A percentile compares a stretch with the other conserved stretches of the same genome.
These are phyloP conservation scores for Saxophila tyrrhenica DNA, from an alignment of 495 filamentous ascomycete species.

Conservation along the genomic window DNA sequence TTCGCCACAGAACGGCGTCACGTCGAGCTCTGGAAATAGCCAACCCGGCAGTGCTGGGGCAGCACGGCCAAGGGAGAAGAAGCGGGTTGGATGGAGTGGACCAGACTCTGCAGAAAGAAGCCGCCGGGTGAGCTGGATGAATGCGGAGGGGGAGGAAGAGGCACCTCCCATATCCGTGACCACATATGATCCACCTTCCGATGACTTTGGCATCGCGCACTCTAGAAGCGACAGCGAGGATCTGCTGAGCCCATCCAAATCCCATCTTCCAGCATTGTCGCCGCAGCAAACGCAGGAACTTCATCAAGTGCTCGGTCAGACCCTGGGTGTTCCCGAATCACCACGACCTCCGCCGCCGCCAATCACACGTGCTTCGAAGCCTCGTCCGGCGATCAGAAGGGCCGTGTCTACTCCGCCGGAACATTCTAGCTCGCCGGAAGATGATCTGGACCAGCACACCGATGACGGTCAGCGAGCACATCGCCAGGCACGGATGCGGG, in stretches of 20 bases:
- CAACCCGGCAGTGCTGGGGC: slow-evolving; percentile 12
- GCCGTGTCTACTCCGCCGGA: background rate
- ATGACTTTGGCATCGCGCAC: slow-evolving; percentile 2
- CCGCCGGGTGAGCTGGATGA: slow-evolving; percentile 6
- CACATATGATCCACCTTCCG: background rate
- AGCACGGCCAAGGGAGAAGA: slow-evolving; percentile 17
- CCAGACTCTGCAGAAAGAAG: slow-evolving; percentile 5
- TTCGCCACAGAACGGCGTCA: background rate
- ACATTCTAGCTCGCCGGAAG: background rate
- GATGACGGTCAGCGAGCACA: slow-evolving; percentile 2
- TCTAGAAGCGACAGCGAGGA: slow-evolving; percentile 12
- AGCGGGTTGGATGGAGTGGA: slow-evolving; percentile 18
- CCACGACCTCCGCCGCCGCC: too few species aligned
- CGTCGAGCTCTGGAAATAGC: slow-evolving; percentile 13
- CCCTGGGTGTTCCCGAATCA: slow-evolving; percentile 3
- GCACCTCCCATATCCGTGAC: background rate
- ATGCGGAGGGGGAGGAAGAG: background rate
- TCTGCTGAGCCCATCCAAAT: slow-evolving; percentile 3
- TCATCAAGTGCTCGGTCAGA: slow-evolving; percentile 3
- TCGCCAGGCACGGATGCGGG: slow-evolving; percentile 5
- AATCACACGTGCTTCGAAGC: slow-evolving; percentile 1
- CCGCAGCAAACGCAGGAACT: slow-evolving; percentile 13
- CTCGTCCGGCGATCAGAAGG: slow-evolving; percentile 18
- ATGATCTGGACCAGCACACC: slow-evolving; percentile 6
- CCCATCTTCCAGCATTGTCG: slow-evolving; percentile 14